Evolutionary conservation across 345 rosid genomes (phyloP), one percentile per base, ranked within the genome.

Genomic region (Nephelium lappaceum): DNA sequence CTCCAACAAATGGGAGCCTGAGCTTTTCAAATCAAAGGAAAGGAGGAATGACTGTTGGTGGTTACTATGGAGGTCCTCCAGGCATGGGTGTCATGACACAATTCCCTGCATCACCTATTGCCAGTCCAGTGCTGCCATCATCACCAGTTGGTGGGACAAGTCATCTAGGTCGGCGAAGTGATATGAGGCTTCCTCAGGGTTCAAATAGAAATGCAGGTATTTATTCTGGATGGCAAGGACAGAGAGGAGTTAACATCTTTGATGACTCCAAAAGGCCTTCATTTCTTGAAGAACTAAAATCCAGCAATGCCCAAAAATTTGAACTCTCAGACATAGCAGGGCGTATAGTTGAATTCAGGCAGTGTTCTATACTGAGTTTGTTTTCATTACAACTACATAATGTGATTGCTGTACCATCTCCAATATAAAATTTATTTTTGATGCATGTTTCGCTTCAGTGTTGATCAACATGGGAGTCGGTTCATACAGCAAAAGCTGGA

Each of bases 391-490:
- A 62, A 41, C 45, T 24, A 16, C 62, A 25, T 74, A 23, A 72
- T 71, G 57, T 51, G 23, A 57, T 74, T 73, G 38, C 9, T 21
- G 41, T 21, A 65, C 25, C 6, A 19, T 73, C 25, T 38, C 61
- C 53, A 18, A 71, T 71, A 19, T 67, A 80, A 31, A 31, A 76
- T 66, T 74, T 72, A 69, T 73, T 76, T 58, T 49, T 53, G 21
- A 62, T 74, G 42, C 41, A 60, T 79, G 71, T 84, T 78, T 68
- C 25, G 67, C 78, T 83, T 80, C 93, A 96, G 99, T 79, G 90
- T 90, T 81, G 99, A 96, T 87, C 98, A 94, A 84, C 99, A 97
- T 80, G 99, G 99, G 77, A 97, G 98, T 84, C 98, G 99, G 39
- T 97, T 92, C 86, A 97, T 97, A 83, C 99, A 97, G 86, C 98